Evolutionary conservation across 768 basidiomycete genomes (phyloP).

Genomic region (Psilocybe cyanescens): DNA sequence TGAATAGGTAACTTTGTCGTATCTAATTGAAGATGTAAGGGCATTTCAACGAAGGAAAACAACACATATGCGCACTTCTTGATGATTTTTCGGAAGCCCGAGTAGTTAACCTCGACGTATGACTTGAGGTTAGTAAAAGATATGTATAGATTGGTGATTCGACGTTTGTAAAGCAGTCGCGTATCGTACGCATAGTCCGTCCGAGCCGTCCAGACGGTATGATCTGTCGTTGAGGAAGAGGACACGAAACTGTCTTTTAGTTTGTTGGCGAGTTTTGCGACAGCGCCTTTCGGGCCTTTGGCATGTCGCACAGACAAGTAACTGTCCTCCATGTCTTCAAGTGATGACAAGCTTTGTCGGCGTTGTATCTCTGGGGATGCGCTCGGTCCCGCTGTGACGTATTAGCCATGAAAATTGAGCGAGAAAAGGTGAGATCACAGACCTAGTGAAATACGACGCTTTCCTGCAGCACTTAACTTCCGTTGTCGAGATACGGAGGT

Average conservation of each 20-base stretch:
- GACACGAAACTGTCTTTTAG: constrained; percentile 57
- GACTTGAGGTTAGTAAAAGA: constrained; percentile 76
- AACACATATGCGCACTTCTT: constrained; percentile 70
- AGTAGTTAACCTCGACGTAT: constrained; percentile 90
- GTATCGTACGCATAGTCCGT: constrained; percentile 85
- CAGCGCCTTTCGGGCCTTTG: constrained; percentile 23
- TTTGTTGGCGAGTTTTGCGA: constrained; percentile 49
- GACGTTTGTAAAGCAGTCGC: constrained; percentile 85
- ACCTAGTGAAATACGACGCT: constrained; percentile 20
- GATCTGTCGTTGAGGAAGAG: constrained; percentile 19
- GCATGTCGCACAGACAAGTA: constrained; percentile 15
- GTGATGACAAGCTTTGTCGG: constrained; percentile 54
- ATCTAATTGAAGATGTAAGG: constrained; percentile 47
- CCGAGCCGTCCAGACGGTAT: constrained; percentile 77
- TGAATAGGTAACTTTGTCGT: constrained; percentile 90
- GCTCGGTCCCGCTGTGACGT: constrained; percentile 4
- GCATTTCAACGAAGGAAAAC: background rate
- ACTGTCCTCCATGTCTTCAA: constrained; percentile 49
- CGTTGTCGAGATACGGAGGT: constrained; percentile 35
- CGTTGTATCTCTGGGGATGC: constrained; percentile 14
- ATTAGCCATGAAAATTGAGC: background rate
- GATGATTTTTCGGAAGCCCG: constrained; percentile 92
- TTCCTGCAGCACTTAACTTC: constrained; percentile 32
- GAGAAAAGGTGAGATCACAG: constrained; percentile 7
- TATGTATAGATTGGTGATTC: constrained; percentile 84